Base-by-base conservation (phyloP, 371 early-diverging fungal species). In the Mortierella sp. region DNA sequence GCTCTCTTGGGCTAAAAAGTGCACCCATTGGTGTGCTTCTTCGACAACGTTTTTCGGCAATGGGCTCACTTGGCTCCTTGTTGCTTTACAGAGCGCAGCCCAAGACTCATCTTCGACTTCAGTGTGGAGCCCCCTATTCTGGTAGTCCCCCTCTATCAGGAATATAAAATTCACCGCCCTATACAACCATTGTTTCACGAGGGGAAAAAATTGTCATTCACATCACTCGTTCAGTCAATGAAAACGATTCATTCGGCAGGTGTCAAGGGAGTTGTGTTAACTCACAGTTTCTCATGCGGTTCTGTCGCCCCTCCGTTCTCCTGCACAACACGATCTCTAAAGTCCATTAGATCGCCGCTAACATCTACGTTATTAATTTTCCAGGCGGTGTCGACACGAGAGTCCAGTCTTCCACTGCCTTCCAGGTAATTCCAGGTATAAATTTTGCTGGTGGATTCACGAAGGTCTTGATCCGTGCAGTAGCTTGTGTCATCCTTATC, bases 261-360 rank as follows among this genome's bases (percentile, higher is more conserved):
- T 12, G 23, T 11, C 25, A 19, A 53, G 26, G 25, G 12, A 53
- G 21, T 23, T 26, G 26, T 9, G 12, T 19, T 23, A 21, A 57
- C 62, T 62, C 50, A 50, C 62, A 62, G 62, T 62, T 62, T 62
- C 62, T 62, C 62, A 51, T 62, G 28, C 18, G 62, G 62, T 51
- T 50, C 52, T 37, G 50, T 51, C 51, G 50, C n/a, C 16, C 62
- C 62, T 48, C 62, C 62, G 30, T 62, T 51, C 28, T 62, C 52
- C 50, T 62, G 62, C n/a, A 62, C 52, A 28, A 62, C 62, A 14
- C 62, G 52, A 48, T 51, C 51, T 30, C 62, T 23, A 51, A 62
- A 62, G 50, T 62, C 62, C 37, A 62, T 51, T 62, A 62, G 46
- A 51, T 62, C 62, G 23, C 52, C 30, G 26, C 62, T 51, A 62